Evolutionary conservation across 257 asterid species (phyloP).

Genomic region (Solanum arcanum): DNA sequence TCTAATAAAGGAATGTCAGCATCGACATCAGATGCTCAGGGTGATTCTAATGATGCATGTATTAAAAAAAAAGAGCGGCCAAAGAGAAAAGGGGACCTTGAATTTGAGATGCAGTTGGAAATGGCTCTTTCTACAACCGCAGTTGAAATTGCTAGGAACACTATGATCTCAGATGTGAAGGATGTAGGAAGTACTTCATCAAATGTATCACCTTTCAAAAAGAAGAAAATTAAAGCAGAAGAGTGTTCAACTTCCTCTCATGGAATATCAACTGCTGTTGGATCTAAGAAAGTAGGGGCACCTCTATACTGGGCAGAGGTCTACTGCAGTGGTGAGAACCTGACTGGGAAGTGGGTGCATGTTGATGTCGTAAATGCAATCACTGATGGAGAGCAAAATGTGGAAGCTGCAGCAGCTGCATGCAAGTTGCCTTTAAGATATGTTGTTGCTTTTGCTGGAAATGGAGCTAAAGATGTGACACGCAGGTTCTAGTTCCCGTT

Average conservation of each 20-base stretch:
- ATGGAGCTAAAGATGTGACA: slow-evolving; percentile 96
- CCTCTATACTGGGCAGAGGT: slow-evolving; percentile 97
- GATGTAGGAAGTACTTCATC: slow-evolving; percentile 30
- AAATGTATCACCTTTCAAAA: slow-evolving; percentile 26
- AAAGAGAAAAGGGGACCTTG: slow-evolving; percentile 86
- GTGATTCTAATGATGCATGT: slow-evolving; percentile 25
- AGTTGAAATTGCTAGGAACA: slow-evolving; percentile 23
- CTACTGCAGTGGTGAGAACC: slow-evolving; percentile 73
- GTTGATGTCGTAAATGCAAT: slow-evolving; percentile 75
- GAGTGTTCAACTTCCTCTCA: slow-evolving; percentile 34
- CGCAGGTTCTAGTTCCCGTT: slow-evolving; percentile 61
- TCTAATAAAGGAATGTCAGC: slow-evolving; percentile 17
- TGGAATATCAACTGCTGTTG: slow-evolving; percentile 80
- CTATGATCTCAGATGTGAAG: slow-evolving; percentile 10
- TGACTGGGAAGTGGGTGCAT: slow-evolving; percentile 96
- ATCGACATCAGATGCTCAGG: slow-evolving; percentile 22
- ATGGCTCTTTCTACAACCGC: slow-evolving; percentile 86
- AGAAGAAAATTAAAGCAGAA: slow-evolving; percentile 37
- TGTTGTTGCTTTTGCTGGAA: slow-evolving; percentile 91
- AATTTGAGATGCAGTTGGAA: slow-evolving; percentile 84
- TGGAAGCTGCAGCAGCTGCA: slow-evolving; percentile 94
- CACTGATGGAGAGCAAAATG: slow-evolving; percentile 74
- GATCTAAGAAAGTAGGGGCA: slow-evolving; percentile 85
- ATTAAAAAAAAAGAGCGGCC: slow-evolving; percentile 15
- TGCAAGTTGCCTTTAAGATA: slow-evolving; percentile 79